These are phyloP conservation scores for Botrytis hyacinthi DNA, from an alignment of 2,329 filamentous ascomycete species.

Conservation along the genomic window DNA sequence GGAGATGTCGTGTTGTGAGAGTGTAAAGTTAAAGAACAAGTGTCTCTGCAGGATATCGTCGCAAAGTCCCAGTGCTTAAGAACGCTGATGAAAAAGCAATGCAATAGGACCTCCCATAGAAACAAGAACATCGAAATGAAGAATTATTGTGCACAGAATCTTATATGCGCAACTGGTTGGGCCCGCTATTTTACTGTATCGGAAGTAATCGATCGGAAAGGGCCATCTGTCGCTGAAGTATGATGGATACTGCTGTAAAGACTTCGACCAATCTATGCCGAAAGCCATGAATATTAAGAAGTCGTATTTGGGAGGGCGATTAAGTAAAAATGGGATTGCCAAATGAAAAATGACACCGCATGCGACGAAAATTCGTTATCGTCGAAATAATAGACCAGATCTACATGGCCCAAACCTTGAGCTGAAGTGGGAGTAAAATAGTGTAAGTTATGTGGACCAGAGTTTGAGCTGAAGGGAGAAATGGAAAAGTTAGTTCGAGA, in stretches of 20 bases:
- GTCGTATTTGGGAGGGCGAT: slow-evolving; percentile 41
- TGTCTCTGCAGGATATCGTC: slow-evolving; percentile 40
- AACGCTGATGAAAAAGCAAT: slow-evolving; percentile 39
- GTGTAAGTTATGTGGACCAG: slow-evolving; percentile 13
- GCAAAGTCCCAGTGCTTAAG: slow-evolving; percentile 37
- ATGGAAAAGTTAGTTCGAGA: slow-evolving; percentile 9
- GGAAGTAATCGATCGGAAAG: slow-evolving; percentile 36
- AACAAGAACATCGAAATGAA: slow-evolving; percentile 40
- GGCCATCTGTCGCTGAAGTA: slow-evolving; percentile 37
- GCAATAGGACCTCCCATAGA: slow-evolving; percentile 40
- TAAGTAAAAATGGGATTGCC: slow-evolving; percentile 39
- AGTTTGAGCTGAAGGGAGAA: slow-evolving; percentile 19
- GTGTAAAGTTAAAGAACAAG: slow-evolving; percentile 32
- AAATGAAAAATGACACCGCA: slow-evolving; percentile 20
- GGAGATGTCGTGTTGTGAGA: slow-evolving; percentile 23
- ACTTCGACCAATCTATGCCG: slow-evolving; percentile 49
- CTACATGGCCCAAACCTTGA: slow-evolving; percentile 77
- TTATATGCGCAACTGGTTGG: slow-evolving; percentile 34
- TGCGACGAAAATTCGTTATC: slow-evolving; percentile 20
- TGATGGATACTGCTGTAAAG: slow-evolving; percentile 44
- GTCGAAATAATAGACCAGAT: slow-evolving; percentile 17
- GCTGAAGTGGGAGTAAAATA: slow-evolving; percentile 47
- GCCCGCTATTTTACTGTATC: slow-evolving; percentile 26
- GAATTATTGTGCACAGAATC: slow-evolving; percentile 47
- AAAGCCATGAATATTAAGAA: slow-evolving; percentile 44